Evolutionary conservation across 148 eudicot genomes (phyloP).

Genomic region (Linanthus parryae): DNA sequence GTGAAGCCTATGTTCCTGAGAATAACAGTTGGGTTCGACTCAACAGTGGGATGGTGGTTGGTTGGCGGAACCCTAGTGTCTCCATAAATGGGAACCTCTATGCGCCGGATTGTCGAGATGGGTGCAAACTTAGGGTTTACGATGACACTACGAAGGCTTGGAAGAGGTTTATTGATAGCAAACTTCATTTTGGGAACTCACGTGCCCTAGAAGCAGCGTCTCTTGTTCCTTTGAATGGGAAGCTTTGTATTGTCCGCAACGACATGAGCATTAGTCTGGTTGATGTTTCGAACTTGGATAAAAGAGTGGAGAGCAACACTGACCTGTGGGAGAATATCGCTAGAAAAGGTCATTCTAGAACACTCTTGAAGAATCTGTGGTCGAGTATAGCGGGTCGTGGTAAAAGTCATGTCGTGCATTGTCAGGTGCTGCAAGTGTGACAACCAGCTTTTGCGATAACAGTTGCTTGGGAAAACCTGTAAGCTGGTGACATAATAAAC

Average conservation of each 20-base stretch:
- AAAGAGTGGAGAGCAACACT: slow-evolving; percentile 59
- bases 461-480: too few species aligned
- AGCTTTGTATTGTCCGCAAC: slow-evolving; percentile 81
- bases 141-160: slow-evolving; percentile 57
- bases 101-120: slow-evolving; percentile 78
- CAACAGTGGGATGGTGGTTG: slow-evolving; percentile 67
- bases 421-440: slow-evolving; percentile 81
- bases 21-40: slow-evolving; percentile 53
- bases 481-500: too few species aligned
- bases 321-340: slow-evolving; percentile 71
- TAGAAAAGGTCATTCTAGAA: slow-evolving; percentile 57
- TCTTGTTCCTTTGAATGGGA: slow-evolving; percentile 73
- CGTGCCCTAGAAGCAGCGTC: slow-evolving; percentile 86
- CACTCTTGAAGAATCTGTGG: slow-evolving; percentile 58
- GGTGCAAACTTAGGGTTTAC: slow-evolving; percentile 78
- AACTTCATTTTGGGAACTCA: slow-evolving; percentile 72
- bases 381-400: slow-evolving; percentile 74
- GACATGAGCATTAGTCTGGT: slow-evolving; percentile 91
- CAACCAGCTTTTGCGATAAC: too few species aligned
- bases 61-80: slow-evolving; percentile 87
- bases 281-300: slow-evolving; percentile 63
- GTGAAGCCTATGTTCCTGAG: slow-evolving; percentile 75
- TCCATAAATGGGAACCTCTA: slow-evolving; percentile 77
- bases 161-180: slow-evolving; percentile 70
- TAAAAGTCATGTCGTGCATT: slow-evolving; percentile 82